Conservation (phyloP, 75 land plant species). For the Pinus albicaulis region DNA sequence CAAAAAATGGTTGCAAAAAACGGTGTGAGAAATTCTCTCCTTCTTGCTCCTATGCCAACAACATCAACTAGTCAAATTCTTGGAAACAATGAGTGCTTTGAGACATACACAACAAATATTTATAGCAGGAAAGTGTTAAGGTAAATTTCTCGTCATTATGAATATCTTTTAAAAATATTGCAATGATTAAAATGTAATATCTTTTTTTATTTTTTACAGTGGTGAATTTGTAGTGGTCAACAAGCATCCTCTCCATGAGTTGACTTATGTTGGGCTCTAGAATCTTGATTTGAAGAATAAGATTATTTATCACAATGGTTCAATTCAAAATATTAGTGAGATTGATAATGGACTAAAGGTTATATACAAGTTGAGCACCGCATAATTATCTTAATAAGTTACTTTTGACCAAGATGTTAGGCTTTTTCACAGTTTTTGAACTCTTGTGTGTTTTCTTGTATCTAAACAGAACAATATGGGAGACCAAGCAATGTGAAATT, state of each 20-base stretch:
- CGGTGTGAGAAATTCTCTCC: slow-evolving; percentile 83
- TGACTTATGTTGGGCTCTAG: slow-evolving; percentile 87
- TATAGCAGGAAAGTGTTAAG: slow-evolving; percentile 86
- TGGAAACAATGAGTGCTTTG: slow-evolving; percentile 97
- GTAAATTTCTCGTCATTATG: slow-evolving; percentile 19
- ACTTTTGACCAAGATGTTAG: background rate
- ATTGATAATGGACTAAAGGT: slow-evolving; percentile 66
- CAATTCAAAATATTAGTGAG: slow-evolving; percentile 56
- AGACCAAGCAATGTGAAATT: slow-evolving; percentile 73
- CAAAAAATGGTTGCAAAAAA: slow-evolving; percentile 47
- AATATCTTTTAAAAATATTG: background rate
- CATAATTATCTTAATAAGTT: background rate
- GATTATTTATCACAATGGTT: slow-evolving; percentile 74
- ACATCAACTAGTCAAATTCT: slow-evolving; percentile 94
- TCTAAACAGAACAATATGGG: slow-evolving; percentile 83
- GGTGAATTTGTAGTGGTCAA: slow-evolving; percentile 97
- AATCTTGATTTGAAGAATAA: slow-evolving; percentile 69
- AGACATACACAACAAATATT: slow-evolving; percentile 91
- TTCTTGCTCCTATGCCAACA: slow-evolving; percentile 94
- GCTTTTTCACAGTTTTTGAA: background rate
- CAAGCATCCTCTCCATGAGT: slow-evolving; percentile 86
- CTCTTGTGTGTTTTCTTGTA: background rate
- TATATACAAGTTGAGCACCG: slow-evolving; percentile 58
- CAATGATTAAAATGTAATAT: background rate
- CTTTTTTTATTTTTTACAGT: slow-evolving; percentile 27